Conservation (phyloP, 371 early-diverging fungal genomes). For the Haplosporangium sp. region DNA sequence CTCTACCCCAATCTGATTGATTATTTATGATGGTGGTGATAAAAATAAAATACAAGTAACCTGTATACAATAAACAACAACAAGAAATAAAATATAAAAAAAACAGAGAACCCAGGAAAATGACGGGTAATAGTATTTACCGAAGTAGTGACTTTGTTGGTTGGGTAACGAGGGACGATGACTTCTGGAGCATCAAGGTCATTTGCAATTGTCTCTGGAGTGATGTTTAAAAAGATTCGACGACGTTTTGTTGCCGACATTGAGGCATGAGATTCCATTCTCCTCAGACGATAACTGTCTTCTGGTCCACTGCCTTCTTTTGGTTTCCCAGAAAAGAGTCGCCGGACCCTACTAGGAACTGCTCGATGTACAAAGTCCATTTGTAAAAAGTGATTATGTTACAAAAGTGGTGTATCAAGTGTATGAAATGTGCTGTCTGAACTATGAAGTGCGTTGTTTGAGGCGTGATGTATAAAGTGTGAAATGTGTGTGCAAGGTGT, state of each 20-base stretch:
- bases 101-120: neutral
- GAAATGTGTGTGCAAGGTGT: neutral
- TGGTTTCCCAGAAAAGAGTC: slow-evolving; percentile 30
- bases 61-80: neutral
- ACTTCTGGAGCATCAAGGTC: slow-evolving; percentile 45
- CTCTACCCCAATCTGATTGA: no score
- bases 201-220: slow-evolving; percentile 44
- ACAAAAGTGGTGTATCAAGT: neutral
- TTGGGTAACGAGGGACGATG: slow-evolving; percentile 41
- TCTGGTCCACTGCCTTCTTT: slow-evolving; percentile 46
- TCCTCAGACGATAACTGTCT: slow-evolving; percentile 52
- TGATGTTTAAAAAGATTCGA: slow-evolving; percentile 49
- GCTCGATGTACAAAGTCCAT: slow-evolving; percentile 55
- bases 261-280: slow-evolving; percentile 56
- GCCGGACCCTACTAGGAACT: slow-evolving; percentile 44
- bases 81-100: neutral
- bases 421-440: neutral
- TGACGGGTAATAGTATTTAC: slow-evolving; percentile 47
- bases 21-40: no score
- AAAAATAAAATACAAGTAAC: neutral
- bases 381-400: no score
- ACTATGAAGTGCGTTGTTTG: neutral
- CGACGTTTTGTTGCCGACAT: slow-evolving; percentile 45
- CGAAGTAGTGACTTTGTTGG: slow-evolving; percentile 56
- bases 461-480: neutral